Conservation (phyloP, 345 rosid species). For the Eucalyptus coolabah region DNA sequence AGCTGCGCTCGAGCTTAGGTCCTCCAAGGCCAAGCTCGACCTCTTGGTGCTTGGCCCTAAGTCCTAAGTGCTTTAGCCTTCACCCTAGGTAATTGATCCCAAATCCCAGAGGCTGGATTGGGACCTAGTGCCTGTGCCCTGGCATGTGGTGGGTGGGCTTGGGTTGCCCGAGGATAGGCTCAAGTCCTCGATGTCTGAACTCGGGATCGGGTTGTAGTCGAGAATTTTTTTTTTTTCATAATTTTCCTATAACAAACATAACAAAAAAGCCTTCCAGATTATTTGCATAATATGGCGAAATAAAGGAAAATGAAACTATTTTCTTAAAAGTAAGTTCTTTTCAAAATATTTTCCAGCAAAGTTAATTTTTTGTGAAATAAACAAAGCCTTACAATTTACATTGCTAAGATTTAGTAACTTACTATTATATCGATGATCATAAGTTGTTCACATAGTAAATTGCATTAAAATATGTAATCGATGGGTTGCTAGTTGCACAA, state of each 20-base stretch:
- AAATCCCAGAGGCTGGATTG: neutral
- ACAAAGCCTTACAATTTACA: neutral
- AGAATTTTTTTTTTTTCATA: neutral
- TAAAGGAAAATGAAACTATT: neutral
- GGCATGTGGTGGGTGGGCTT: neutral
- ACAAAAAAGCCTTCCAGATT: neutral
- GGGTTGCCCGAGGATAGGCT: neutral
- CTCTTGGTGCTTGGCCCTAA: too few species aligned
- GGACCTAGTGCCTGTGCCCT: neutral
- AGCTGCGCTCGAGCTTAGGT: neutral
- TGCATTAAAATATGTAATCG: neutral
- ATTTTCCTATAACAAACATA: neutral
- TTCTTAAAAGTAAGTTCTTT: neutral
- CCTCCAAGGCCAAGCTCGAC: neutral
- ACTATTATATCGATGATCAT: neutral
- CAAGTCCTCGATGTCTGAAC: neutral
- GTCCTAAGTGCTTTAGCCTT: neutral
- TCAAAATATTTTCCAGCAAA: neutral
- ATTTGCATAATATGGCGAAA: neutral
- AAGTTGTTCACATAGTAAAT: neutral
- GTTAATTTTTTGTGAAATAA: neutral
- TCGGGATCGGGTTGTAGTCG: accelerated
- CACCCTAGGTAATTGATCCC: neutral
- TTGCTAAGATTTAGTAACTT: neutral
- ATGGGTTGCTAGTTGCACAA: neutral